Base-by-base conservation (phyloP, 176 grass and related monocot species). In the Themeda triandra region DNA sequence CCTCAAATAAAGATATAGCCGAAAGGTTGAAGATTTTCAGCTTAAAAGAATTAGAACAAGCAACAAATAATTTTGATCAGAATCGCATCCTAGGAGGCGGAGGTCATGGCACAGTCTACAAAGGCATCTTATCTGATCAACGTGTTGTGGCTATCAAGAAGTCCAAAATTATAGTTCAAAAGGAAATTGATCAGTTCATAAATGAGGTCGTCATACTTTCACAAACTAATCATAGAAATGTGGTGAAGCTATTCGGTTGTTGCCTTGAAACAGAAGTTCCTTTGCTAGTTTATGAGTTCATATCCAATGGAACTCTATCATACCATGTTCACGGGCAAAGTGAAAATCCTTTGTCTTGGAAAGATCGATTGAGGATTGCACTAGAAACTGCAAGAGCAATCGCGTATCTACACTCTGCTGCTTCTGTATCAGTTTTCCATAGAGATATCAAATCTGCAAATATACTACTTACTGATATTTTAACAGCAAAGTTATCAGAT, bases 131-230 rank as follows among this genome's bases (percentile, higher is more conserved):
- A 86, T 42, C 78, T 30, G 83, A 92, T 77, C 87, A 86, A 32
- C 90, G 21, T 28, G 19, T 92, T 13, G 87, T 89, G 13, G 90
- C 90, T 17, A 86, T 92, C 70, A 92, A 92, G 36, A 89, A 83
- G 41, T 86, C 91, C 8, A 89, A 89, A 45, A 89, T 89, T 42
- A 27, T 72, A 2, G 75, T 89, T 71, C 80, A 90, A 64, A 83
- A 41, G 21, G 91, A 92, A 80, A 92, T 78, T 32, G 30, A 89
- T 45, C 56, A 92, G 10, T 92, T 92, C 71, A 82, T 92, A 66
- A 92, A 92, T 48, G 90, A 92, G 65, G 86, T 89, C 5, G 90
- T 85, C 9, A 92, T 92, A 81, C 90, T 92, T 69, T 89, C 90
- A 24, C 90, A 92, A 13, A 92, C 62, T 36, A 88, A 83, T 54